Evolutionary conservation across 202 grass and related monocot species (phyloP).

Genomic region (Hordeum pubiflorum): DNA sequence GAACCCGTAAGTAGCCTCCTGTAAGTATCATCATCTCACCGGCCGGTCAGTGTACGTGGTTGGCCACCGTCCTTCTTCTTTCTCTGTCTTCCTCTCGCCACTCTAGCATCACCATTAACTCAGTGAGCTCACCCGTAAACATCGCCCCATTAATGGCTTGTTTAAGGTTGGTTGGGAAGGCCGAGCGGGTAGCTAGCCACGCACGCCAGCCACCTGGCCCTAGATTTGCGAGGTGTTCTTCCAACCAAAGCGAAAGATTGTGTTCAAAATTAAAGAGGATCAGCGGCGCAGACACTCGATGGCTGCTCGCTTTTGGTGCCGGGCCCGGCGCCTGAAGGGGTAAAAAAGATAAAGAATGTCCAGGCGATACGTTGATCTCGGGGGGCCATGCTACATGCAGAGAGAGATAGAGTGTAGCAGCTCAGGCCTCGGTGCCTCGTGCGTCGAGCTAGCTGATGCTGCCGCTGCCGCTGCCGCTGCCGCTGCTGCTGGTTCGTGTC

Average conservation of each 20-base stretch:
- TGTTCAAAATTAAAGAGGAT: not conserved
- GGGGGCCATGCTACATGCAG: not conserved
- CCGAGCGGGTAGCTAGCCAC: not conserved
- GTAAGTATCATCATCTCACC: no score
- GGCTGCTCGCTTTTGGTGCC: conserved; percentile 8
- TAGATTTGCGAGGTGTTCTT: no score
- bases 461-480: not conserved
- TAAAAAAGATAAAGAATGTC: conserved; percentile 26
- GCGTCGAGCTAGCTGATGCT: conserved; percentile 17
- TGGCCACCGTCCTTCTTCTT: no score
- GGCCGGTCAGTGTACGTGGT: no score
- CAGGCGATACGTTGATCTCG: conserved; percentile 42
- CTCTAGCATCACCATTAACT: no score
- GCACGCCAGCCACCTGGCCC: not conserved
- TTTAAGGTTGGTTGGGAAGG: conserved; percentile 14
- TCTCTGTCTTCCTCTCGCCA: no score
- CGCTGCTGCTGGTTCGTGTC: not conserved
- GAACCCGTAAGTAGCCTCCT: no score
- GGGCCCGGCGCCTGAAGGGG: conserved; percentile 12
- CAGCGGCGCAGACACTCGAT: not conserved
- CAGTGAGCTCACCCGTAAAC: no score
- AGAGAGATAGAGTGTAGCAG: conserved; percentile 15
- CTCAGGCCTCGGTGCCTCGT: conserved; percentile 13
- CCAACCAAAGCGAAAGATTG: not conserved
- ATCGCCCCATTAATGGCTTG: not conserved